Conservation (phyloP, 768 basidiomycete species). For the Mycena crocata region DNA sequence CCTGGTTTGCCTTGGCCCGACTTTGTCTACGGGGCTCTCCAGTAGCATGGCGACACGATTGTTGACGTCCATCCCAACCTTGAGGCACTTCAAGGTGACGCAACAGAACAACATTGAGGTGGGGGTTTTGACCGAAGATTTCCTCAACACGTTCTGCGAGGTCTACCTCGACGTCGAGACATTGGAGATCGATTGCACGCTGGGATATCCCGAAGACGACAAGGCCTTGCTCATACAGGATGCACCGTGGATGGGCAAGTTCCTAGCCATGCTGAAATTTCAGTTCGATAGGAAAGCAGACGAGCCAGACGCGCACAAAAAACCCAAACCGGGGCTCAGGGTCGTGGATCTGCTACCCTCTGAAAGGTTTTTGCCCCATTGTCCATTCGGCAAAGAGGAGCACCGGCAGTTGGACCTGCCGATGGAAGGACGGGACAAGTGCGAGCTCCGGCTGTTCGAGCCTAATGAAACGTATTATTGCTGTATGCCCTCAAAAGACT, state of each 20-base stretch:
- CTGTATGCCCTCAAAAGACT: no score
- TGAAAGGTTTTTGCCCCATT: no score
- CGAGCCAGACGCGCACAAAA: no score
- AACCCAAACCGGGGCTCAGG: no score
- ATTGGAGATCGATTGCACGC: neutral
- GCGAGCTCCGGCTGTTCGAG: no score
- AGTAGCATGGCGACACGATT: neutral
- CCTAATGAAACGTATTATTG: no score
- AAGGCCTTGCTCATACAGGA: neutral
- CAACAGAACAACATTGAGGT: neutral
- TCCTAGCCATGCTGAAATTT: neutral
- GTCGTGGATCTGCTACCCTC: no score
- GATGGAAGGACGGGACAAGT: no score
- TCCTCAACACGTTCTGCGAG: neutral
- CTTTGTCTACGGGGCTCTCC: neutral
- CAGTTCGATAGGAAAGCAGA: no score
- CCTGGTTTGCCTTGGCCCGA: neutral
- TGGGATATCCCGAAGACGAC: neutral
- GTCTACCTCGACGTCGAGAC: neutral
- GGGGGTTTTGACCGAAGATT: neutral
- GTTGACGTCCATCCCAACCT: neutral
- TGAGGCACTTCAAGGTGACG: neutral
- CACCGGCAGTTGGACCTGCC: no score
- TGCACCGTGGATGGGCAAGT: neutral
- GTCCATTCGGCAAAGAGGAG: no score